Conservation (phyloP, 371 early-diverging fungal genomes). For the Entomophthora muscae region DNA sequence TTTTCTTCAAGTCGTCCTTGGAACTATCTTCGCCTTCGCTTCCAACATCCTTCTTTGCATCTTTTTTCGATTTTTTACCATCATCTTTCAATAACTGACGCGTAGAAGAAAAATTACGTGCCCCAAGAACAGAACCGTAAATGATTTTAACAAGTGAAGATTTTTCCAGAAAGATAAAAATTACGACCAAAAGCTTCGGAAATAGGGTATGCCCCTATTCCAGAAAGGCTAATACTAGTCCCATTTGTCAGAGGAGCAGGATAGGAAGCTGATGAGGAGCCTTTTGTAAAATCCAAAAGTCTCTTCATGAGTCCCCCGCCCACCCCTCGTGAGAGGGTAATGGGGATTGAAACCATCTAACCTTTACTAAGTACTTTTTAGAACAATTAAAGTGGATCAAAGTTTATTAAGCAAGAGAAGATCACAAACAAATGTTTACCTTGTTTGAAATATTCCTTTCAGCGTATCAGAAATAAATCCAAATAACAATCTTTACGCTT, state of each 20-base stretch:
- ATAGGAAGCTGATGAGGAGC: neutral
- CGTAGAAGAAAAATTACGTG: neutral
- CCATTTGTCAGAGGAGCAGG: neutral
- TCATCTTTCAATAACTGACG: neutral
- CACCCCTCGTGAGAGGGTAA: neutral
- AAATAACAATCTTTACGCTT: too few relatives aligned
- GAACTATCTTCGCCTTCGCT: neutral
- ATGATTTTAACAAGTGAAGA: neutral
- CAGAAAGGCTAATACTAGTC: too few relatives aligned
- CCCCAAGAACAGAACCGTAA: neutral
- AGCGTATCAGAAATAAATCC: too few relatives aligned
- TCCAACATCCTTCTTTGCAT: neutral
- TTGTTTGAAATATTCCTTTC: too few relatives aligned
- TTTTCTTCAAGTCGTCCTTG: neutral
- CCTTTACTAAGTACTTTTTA: too few relatives aligned
- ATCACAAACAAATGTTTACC: too few relatives aligned
- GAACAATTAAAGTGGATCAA: too few relatives aligned
- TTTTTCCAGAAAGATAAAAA: too few relatives aligned
- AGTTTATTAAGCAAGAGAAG: too few relatives aligned
- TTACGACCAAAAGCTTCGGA: too few relatives aligned
- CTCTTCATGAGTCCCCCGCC: neutral
- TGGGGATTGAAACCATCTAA: neutral
- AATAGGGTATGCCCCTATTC: too few relatives aligned
- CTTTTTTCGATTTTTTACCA: neutral
- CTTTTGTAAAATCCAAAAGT: neutral